Base-by-base conservation (phyloP, 306 rosid species). In the Prunus armeniaca region DNA sequence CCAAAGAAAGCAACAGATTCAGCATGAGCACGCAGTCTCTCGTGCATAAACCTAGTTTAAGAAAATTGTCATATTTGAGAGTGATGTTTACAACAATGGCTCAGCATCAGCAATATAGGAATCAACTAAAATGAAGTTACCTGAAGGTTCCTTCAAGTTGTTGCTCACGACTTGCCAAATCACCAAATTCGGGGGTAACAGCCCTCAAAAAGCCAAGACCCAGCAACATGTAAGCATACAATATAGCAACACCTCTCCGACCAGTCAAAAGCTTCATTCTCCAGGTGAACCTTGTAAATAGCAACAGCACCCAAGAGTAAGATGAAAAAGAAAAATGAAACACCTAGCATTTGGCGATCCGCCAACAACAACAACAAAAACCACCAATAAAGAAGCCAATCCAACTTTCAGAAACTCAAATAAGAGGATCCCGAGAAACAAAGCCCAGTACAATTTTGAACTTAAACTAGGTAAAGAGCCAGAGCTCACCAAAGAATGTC, bases 1-100 rank as follows among this genome's bases (percentile, higher is more conserved):
- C 99, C 99, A 81, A 95, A 95, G 97, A 95, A 95, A 87, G 99
- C 97, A 86, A 95, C 87, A 17, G 99, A 95, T 75, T 95, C 99
- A 55, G 99, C 97, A 88, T 95, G 99, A 68, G 96, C 91, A 72
- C 97, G 88, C 69, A 95, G 87, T 81, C 99, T 90, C 83, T 95
- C 99, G 82, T 95, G 99, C 99, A 95, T 95, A 85, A 92, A 95
- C 96, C 99, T 95, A 79, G 83, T 68, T 75, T 75, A 87, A 12
- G 80, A 68, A 79, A 22, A 52, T 76, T 70, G 24, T 71, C 61
- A 69, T 55, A 79, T 74, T 71, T 86, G 62, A 78, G 76, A 45
- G 49, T 70, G 6, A 28, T 75, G 58, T 76, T 68, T 73, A 80
- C 56, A 67, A 65, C 70, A 76, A 55, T 63, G 20, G 52, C 71